Conservation (phyloP, 164 flowering plant genomes). For the Echeveria elegans region DNA sequence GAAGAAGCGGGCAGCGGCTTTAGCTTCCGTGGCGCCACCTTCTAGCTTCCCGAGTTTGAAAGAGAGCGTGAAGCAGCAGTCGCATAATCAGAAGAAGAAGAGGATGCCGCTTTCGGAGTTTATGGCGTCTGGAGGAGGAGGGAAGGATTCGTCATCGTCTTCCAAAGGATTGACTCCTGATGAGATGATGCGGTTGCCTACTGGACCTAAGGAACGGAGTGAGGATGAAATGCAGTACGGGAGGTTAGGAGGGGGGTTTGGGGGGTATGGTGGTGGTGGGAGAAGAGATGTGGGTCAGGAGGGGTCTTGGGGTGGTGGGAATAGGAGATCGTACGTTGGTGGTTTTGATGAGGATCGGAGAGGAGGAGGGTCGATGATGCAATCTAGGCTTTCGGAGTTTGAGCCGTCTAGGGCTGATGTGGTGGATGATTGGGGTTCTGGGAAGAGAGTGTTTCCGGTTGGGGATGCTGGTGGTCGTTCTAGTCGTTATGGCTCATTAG, state of each 20-base stretch:
- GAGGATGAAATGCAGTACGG: background rate
- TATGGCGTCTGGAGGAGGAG: conserved; percentile 12
- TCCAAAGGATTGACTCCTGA: conserved; percentile 59
- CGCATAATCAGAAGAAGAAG: conserved; percentile 45
- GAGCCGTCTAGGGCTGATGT: conserved; percentile 1
- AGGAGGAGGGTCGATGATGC: conserved; percentile 43
- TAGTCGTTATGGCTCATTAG: no score
- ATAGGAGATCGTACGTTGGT: conserved; percentile 43
- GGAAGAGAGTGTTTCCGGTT: conserved; percentile 29
- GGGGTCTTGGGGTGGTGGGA: no score
- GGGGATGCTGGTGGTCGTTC: background rate
- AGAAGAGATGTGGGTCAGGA: conserved; percentile 22
- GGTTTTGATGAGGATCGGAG: conserved; percentile 67
- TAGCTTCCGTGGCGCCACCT: background rate
- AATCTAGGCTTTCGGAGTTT: conserved; percentile 36
- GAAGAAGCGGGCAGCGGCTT: background rate
- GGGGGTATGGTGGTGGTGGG: conserved; percentile 48
- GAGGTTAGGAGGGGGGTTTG: conserved; percentile 36
- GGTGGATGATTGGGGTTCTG: conserved; percentile 62
- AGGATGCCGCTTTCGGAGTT: conserved; percentile 51
- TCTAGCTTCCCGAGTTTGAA: background rate
- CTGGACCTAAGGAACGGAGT: conserved; percentile 13
- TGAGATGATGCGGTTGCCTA: conserved; percentile 53
- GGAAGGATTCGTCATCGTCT: conserved; percentile 41
- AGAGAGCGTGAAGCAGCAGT: background rate